Evolutionary conservation across 805 yeast species (phyloP), one percentile per base, ranked within the genome.

Genomic region (Ogataea kodamae): DNA sequence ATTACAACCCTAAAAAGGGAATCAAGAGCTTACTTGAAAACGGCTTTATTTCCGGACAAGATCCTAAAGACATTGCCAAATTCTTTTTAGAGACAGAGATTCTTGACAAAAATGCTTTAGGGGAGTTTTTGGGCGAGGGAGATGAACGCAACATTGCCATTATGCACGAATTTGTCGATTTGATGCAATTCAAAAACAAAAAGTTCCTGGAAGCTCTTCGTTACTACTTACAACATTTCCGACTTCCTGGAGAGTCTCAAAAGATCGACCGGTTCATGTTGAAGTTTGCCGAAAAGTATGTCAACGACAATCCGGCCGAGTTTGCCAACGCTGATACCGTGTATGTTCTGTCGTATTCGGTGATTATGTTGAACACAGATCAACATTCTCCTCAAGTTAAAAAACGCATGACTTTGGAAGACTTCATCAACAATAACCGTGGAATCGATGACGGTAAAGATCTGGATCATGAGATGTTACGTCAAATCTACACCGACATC

Each of bases 221-320:
- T 46, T 67, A 64, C 10, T 87, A 87, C 52, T 68, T 92, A 39
- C 98, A 94, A 54, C 71, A 77, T 29, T 94, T 92, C 64, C 72
- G 98, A 57, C 70, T 92, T 40, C 98, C 99, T 2, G 99, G 99
- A 31, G 99, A 92, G 62, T 89, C 96, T 5, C 99, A 92, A 63
- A 90, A 92, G 54, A 90, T 92, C 55, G 98, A 92, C 67, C 73
- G 99, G 49, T 87, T 80, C 55, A 86, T 94, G 96, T 74, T 92
- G 56, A 90, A 92, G 54, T 94, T 94, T 66, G 98, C 98, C 5
- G 95, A 87, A 59, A 72, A 95, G 46, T 92, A 80, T 54, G 79
- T 80, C 14, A 78, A 83, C 45, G 96, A 90, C 42, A 92, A 92
- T 54, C 96, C 96, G 7, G 68, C 68, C n/a, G 70, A 80, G 0